Conservation (phyloP, 2,329 filamentous ascomycete genomes). For the Trichoderma atrobrunneum region DNA sequence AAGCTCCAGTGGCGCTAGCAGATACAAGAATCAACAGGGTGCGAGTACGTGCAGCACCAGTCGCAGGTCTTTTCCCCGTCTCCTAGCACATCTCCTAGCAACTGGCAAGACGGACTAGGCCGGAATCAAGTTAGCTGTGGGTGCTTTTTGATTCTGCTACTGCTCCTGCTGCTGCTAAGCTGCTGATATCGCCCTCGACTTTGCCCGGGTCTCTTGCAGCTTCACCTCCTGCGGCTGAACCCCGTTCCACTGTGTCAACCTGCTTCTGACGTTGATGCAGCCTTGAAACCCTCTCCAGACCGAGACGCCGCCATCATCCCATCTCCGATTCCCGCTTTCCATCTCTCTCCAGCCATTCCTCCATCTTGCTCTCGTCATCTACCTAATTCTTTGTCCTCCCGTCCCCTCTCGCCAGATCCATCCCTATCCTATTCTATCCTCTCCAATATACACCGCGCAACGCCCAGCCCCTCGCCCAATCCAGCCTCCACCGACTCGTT, state of each 20-base stretch:
- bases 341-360: neutral
- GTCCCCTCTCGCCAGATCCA: neutral
- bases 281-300: slow-evolving; percentile 26
- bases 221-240: slow-evolving; percentile 38
- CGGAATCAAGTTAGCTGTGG: slow-evolving; percentile 11
- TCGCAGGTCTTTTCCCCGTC: neutral
- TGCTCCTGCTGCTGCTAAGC: neutral
- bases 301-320: slow-evolving; percentile 29
- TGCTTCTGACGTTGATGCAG: slow-evolving; percentile 36
- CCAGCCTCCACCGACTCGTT: slow-evolving; percentile 13
- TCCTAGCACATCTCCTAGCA: slow-evolving; percentile 8
- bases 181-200: slow-evolving; percentile 17
- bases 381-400: neutral
- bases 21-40: slow-evolving; percentile 17
- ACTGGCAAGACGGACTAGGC: neutral
- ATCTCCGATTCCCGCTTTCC: slow-evolving; percentile 11
- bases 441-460: neutral
- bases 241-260: slow-evolving; percentile 33
- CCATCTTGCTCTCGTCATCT: slow-evolving; percentile 1
- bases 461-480: slow-evolving; percentile 14
- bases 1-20: slow-evolving; percentile 12
- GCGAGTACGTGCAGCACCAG: neutral
- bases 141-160: neutral
- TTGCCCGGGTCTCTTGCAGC: slow-evolving; percentile 20
- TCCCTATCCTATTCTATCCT: neutral